Conservation (phyloP, 305 asterid genomes). For the Fraxinus greggii region DNA sequence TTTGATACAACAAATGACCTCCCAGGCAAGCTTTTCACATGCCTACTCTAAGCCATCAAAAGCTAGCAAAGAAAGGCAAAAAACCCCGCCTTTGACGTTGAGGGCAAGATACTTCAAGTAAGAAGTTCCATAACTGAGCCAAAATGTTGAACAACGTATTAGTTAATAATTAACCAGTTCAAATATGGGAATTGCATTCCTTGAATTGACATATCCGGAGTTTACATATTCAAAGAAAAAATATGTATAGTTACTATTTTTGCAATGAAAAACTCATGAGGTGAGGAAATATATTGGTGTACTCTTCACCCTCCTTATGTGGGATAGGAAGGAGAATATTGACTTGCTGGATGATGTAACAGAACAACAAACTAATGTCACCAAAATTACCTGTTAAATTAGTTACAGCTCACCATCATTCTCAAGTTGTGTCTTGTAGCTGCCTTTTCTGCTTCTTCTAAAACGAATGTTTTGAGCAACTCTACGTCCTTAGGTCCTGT, state of each 20-base stretch:
- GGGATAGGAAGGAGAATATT: not conserved
- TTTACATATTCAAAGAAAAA: not conserved
- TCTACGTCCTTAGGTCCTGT: conserved; percentile 67
- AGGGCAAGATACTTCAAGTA: not conserved
- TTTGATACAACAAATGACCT: conserved; percentile 3
- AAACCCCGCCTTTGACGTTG: conserved; percentile 5
- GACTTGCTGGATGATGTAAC: not conserved
- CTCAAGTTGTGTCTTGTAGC: conserved; percentile 47
- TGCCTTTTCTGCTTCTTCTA: conserved; percentile 78
- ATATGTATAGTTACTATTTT: not conserved
- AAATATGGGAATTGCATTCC: not conserved
- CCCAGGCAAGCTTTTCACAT: not conserved
- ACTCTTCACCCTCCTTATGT: not conserved
- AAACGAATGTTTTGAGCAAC: conserved; percentile 61
- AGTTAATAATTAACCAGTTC: not conserved
- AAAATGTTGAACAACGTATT: not conserved
- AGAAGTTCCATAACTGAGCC: conserved; percentile 16
- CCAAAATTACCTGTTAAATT: conserved; percentile 27
- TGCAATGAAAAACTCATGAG: too few species aligned
- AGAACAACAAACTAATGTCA: conserved; percentile 9
- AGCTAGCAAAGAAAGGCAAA: not conserved
- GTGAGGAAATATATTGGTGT: not conserved
- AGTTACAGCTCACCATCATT: conserved; percentile 56
- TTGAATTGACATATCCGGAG: not conserved
- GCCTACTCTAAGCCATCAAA: not conserved